Conservation (phyloP, 2,329 filamentous ascomycete species). For the Fusarium nisikadoi region DNA sequence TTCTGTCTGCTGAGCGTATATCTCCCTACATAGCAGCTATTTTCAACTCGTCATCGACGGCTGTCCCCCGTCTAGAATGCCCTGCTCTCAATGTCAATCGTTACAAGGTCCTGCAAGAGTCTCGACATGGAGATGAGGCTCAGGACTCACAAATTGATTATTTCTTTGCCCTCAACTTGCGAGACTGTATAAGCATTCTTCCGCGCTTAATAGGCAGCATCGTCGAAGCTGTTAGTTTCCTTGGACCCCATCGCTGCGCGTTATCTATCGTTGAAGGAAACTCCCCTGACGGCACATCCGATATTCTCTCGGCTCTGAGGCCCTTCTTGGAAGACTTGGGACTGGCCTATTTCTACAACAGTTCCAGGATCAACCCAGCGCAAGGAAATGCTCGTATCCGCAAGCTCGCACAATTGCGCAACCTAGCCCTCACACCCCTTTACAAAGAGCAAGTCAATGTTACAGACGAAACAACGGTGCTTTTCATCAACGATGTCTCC, state of each 20-base stretch:
- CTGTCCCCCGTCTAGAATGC: conserved; percentile 44
- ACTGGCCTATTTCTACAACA: conserved; percentile 54
- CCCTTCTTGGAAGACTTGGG: conserved; percentile 53
- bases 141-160: conserved; percentile 46
- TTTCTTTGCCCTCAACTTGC: conserved; percentile 65
- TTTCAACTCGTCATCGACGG: conserved; percentile 39
- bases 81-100: conserved; percentile 36
- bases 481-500: conserved; percentile 67
- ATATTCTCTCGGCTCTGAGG: conserved; percentile 57
- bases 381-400: conserved; percentile 56
- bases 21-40: conserved; percentile 45
- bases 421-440: conserved; percentile 62
- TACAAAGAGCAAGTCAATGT: conserved; percentile 42
- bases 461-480: conserved; percentile 54
- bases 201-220: conserved; percentile 63
- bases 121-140: not conserved
- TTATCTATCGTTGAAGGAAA: conserved; percentile 67
- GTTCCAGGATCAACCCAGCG: conserved; percentile 57
- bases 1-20: conserved; percentile 30
- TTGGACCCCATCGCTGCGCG: conserved; percentile 61
- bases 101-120: conserved; percentile 37
- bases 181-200: conserved; percentile 57
- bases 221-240: conserved; percentile 59
- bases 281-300: conserved; percentile 64
- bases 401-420: conserved; percentile 62